Conservation (phyloP, 2,329 filamentous ascomycete species). For the Pseudocercospora eumusae region DNA sequence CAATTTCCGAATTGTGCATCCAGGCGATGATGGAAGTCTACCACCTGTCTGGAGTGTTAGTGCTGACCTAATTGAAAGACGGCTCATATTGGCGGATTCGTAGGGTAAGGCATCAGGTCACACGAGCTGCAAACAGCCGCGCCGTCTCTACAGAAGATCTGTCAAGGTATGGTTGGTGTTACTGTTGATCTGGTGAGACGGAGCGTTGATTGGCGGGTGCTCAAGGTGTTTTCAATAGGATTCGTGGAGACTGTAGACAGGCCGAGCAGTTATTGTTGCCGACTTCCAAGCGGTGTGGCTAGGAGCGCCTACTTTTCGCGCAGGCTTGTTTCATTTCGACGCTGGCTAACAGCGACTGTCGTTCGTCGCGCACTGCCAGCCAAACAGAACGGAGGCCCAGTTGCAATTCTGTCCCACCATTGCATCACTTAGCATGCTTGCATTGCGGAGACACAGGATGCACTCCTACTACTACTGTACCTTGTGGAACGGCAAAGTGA, state of each 20-base stretch:
- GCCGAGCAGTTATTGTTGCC: neutral
- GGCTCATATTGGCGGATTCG: neutral
- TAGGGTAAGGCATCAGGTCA: neutral
- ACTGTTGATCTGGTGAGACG: conserved; percentile 3
- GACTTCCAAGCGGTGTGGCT: conserved; percentile 2
- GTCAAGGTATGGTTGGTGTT: conserved; percentile 5
- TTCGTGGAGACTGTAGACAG: neutral
- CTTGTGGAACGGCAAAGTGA: neutral
- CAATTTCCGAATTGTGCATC: neutral
- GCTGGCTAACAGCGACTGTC: neutral
- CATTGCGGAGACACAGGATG: neutral
- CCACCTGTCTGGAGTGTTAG: neutral
- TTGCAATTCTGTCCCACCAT: conserved; percentile 1
- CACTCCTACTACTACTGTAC: neutral
- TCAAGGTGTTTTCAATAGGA: neutral
- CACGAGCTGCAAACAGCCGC: conserved; percentile 1
- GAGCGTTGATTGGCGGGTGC: neutral
- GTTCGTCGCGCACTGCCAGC: neutral
- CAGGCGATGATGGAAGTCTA: neutral
- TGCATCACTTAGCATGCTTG: neutral
- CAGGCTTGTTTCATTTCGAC: neutral
- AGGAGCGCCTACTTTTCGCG: neutral
- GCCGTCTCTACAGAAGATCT: neutral
- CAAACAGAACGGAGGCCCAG: neutral
- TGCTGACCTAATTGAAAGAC: neutral